Evolutionary conservation across 768 basidiomycete species (phyloP), one percentile per base, ranked within the genome.

Genomic region (Mycena floridula): DNA sequence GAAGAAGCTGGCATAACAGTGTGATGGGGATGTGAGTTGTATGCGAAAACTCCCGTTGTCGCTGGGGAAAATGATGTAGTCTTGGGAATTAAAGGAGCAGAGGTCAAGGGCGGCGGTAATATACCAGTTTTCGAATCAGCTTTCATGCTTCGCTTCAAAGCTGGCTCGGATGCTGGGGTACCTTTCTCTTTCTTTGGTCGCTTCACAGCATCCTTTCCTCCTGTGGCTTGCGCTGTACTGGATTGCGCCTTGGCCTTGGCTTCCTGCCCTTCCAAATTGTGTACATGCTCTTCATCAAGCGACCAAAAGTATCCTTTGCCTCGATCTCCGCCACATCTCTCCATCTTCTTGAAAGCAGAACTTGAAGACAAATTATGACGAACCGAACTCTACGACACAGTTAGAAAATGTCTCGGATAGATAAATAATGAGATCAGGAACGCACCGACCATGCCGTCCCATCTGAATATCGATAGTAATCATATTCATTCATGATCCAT

Each of bases 281-380:
- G 81, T 42, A 81, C 76, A 58, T 73, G 73, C 44, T 79, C 75
- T 36, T 85, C 82, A 55, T 95, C 93, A 25, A 96, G 72, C 16
- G 86, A 85, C 94, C 94, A 97, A 51, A 92, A 90, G 52, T 84
- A 91, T 2, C 93, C 94, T 61, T 95, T 96, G 7, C 89, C 87
- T 48, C 85, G 76, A 68, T 87, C 89, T 47, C 90, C 87, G 5
- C 82, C 79, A 49, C 82, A 85, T 24, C 89, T 75, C 47, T 93
- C 89, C 61, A 89, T 74, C 64, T 97, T 97, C 60, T 88, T 73
- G 66, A 99, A 99, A 0, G 89, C 91, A 39, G 84, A 81, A 58
- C 86, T 85, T 9, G 91, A 89, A 1, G 93, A 94, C n/a, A 99
- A 66, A 59, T 93, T 94, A 57, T 97, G 93, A 18, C 93, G 85